Conservation (phyloP, 2,329 filamentous ascomycete genomes). For the Calonectria ilicicola region DNA sequence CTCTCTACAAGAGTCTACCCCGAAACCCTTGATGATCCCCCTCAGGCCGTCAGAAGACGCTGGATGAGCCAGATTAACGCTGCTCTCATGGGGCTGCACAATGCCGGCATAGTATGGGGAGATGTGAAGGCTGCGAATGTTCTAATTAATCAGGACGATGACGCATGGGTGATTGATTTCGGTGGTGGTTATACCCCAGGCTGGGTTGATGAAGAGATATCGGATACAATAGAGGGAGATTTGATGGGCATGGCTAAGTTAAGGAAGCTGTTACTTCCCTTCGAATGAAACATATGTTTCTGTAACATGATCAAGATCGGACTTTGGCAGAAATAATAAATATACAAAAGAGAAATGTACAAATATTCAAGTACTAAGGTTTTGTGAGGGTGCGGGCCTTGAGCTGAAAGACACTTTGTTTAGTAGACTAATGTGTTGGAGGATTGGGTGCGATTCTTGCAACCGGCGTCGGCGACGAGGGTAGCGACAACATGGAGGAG, state of each 20-base stretch:
- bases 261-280: not conserved
- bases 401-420: no score
- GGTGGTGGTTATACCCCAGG: not conserved
- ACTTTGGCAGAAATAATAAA: no score
- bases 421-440: no score
- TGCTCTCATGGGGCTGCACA: not conserved
- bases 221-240: not conserved
- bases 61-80: slow-evolving; percentile 28
- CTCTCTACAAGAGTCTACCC: slow-evolving; percentile 7
- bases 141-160: not conserved
- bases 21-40: slow-evolving; percentile 15
- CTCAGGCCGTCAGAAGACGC: slow-evolving; percentile 16
- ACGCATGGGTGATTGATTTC: not conserved
- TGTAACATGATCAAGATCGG: no score
- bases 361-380: no score
- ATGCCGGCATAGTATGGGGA: not conserved
- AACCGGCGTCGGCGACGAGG: no score
- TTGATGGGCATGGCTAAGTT: not conserved
- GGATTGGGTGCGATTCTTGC: no score
- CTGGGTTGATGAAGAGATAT: not conserved
- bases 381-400: no score
- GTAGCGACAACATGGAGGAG: no score
- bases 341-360: no score
- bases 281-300: no score
- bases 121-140: not conserved